Base-by-base conservation (phyloP, 1,284 basidiomycete genomes). In the Cryptococcus sp. region DNA sequence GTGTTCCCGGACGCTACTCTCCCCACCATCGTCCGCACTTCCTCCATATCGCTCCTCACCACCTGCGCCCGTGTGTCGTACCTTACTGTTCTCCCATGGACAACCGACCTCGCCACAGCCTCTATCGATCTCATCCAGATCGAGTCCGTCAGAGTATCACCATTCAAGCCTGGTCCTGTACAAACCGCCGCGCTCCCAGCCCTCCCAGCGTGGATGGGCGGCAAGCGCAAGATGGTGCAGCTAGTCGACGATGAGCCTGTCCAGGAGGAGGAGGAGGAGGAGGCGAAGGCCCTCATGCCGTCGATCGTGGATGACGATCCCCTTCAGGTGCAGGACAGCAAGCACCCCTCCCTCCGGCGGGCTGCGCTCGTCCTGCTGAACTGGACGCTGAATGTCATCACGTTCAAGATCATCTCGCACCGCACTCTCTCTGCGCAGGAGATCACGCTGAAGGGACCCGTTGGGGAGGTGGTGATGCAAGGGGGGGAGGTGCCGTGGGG, bases 121-220 rank as follows among this genome's bases (percentile, higher is more conserved):
- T 86, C 88, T 80, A 68, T 92, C 4, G 89, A 93, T 69, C 79
- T 95, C 7, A 75, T 95, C 7, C 87, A 89, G 66, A 67, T 90
- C 7, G 91, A 94, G 73, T 83, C 80, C 39, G 80, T 83, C 4
- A 63, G 80, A 6, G 63, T 64, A 36, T 53, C 62, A 23, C 46
- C 57, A 6, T 53, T 50, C 47, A 40, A 53, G 15, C 52, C 65
- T 6, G 44, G 21, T 11, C 55, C 40, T 39, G 28, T 36, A 28
- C 5, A 42, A 40, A 46, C 40, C 8, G 43, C 23, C 18, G 42
- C 37, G 9, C 18, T 20, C 15, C 16, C 46, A 12, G 46, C 56
- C 15, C 12, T n/a, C 2, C 42, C 55, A 13, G 20, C 15, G 46
- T 43, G 53, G 45, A 9, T 16, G 45, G 28, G 8, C 20, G 50